Conservation (phyloP, 495 filamentous ascomycete genomes). For the Platismatia glauca region DNA sequence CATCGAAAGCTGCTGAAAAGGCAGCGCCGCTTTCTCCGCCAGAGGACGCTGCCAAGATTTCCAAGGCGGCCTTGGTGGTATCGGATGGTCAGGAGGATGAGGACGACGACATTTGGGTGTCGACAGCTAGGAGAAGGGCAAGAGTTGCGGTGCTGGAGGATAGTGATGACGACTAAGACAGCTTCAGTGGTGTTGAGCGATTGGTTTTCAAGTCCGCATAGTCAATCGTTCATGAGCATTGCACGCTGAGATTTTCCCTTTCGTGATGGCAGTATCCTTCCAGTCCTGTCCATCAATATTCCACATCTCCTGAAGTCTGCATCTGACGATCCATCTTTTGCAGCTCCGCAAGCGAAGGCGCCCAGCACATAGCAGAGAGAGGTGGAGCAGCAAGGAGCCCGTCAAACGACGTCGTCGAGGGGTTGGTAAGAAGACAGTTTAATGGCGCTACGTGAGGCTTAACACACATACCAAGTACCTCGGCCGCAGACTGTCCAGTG, state of each 20-base stretch:
- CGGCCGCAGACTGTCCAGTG: not conserved
- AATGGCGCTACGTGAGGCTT: not conserved
- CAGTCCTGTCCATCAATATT: not conserved
- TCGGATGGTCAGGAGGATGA: slow-evolving; percentile 19
- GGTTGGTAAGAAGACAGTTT: not conserved
- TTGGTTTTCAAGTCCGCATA: not conserved
- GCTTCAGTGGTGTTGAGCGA: not conserved
- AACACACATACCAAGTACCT: not conserved
- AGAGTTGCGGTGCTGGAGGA: slow-evolving; percentile 43
- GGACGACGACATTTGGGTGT: slow-evolving; percentile 30
- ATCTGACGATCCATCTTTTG: no score
- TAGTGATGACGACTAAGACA: slow-evolving; percentile 37
- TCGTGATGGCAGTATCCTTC: not conserved
- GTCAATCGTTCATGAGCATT: not conserved
- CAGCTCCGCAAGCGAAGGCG: no score
- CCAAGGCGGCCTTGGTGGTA: not conserved
- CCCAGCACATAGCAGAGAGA: not conserved
- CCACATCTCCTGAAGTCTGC: no score
- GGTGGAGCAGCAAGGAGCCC: no score
- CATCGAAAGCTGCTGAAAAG: slow-evolving; percentile 1
- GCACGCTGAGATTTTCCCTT: no score
- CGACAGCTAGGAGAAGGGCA: slow-evolving; percentile 31
- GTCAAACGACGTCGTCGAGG: not conserved
- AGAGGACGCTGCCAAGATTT: not conserved
- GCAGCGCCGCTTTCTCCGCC: slow-evolving; percentile 22